Conservation (phyloP, 164 flowering plant genomes). For the Protea cynaroides region DNA sequence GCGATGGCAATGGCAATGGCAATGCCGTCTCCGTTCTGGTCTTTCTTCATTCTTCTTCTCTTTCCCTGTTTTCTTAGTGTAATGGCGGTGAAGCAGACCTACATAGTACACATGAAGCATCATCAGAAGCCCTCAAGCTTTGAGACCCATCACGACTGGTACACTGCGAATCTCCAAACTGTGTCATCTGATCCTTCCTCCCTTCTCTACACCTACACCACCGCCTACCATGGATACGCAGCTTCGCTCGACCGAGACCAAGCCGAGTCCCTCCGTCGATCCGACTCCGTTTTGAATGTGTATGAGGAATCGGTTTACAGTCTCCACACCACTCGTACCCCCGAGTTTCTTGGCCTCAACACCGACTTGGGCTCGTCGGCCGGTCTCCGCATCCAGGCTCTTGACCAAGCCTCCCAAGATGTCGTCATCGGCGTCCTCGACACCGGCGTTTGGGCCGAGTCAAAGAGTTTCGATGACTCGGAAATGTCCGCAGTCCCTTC, state of each 20-base stretch:
- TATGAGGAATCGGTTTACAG: slow-evolving; percentile 53
- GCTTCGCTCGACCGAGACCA: slow-evolving; percentile 48
- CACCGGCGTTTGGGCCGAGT: slow-evolving; percentile 48
- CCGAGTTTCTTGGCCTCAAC: slow-evolving; percentile 49
- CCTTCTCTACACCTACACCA: slow-evolving; percentile 45
- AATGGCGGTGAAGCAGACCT: slow-evolving; percentile 34
- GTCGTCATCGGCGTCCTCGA: slow-evolving; percentile 55
- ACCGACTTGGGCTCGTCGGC: slow-evolving; percentile 14
- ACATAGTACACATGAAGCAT: slow-evolving; percentile 64
- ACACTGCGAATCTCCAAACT: slow-evolving; percentile 18
- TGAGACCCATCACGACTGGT: slow-evolving; percentile 61
- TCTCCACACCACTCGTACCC: slow-evolving; percentile 78
- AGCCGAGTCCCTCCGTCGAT: slow-evolving; percentile 39
- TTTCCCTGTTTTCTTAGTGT: slow-evolving; percentile 5
- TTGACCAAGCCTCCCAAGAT: slow-evolving; percentile 42
- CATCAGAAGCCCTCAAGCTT: slow-evolving; percentile 31
- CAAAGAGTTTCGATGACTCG: slow-evolving; percentile 46
- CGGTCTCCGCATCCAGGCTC: slow-evolving; percentile 24
- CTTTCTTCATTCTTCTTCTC: not conserved
- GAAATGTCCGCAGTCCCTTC: slow-evolving; percentile 53
- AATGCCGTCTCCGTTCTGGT: not conserved
- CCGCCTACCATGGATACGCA: slow-evolving; percentile 65
- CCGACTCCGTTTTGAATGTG: slow-evolving; percentile 47
- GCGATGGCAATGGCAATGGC: no score
- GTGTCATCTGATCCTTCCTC: slow-evolving; percentile 23